Percentiles rank a stretch among this genome's conserved stretches.
Conservation (phyloP, 2,329 filamentous ascomycete species). For the Hypoxylon sp. region DNA sequence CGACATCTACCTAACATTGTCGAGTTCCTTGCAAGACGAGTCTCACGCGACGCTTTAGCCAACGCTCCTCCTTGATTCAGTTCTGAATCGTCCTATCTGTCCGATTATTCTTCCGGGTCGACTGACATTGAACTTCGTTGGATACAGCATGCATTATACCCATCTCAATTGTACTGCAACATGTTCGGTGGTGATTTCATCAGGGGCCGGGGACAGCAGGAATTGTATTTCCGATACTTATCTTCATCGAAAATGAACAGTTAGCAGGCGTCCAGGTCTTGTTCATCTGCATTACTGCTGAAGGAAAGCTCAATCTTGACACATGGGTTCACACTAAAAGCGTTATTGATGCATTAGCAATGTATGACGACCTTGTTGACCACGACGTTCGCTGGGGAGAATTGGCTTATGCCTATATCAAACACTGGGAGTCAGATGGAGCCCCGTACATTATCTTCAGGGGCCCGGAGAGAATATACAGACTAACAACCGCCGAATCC, state of each 20-base stretch:
- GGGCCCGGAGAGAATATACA: conserved; percentile 2
- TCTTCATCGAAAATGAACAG: conserved; percentile 26
- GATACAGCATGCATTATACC: conserved; percentile 34
- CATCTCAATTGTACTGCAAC: conserved; percentile 41
- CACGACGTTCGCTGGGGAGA: conserved; percentile 36
- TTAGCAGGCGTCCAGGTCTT: conserved; percentile 24
- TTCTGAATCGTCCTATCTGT: background rate
- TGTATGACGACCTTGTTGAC: conserved; percentile 30
- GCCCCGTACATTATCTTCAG: background rate
- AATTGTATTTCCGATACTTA: conserved; percentile 26
- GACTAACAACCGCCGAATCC: background rate
- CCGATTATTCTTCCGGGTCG: background rate
- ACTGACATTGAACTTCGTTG: conserved; percentile 11
- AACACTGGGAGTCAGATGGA: background rate
- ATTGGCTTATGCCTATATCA: background rate
- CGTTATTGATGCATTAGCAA: conserved; percentile 16
- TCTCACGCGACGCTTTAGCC: conserved; percentile 16
- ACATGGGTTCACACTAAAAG: background rate
- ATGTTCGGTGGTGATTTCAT: background rate
- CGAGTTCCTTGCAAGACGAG: conserved; percentile 17
- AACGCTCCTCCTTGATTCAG: background rate
- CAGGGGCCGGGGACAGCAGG: background rate
- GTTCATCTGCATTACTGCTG: conserved; percentile 17
- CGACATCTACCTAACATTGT: conserved; percentile 26
- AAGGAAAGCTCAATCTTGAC: conserved; percentile 15